Conservation (phyloP, 1,139 yeast genomes). For the Saccharomyces hybrid region DNA sequence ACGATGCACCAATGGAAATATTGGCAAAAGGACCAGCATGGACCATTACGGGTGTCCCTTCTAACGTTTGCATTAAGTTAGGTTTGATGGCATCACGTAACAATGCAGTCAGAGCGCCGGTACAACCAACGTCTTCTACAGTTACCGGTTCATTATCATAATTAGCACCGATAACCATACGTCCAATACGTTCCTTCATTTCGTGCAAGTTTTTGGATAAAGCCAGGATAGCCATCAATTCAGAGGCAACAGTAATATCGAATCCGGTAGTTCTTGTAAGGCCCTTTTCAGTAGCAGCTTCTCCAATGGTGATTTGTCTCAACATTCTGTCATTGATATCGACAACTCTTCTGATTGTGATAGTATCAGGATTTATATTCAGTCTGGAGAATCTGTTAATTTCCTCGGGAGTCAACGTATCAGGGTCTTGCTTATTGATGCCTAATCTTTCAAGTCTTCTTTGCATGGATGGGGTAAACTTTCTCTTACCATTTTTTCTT, state of each 20-base stretch:
- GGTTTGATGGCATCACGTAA: constrained; percentile 76
- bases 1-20: constrained; percentile 78
- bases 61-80: constrained; percentile 76
- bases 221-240: constrained; percentile 75
- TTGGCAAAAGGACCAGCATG: constrained; percentile 88
- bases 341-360: constrained; percentile 70
- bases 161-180: constrained; percentile 63
- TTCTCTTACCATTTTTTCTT: constrained; percentile 54
- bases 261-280: constrained; percentile 67
- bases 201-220: constrained; percentile 59
- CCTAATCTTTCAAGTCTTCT: constrained; percentile 58
- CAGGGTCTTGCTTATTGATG: constrained; percentile 59
- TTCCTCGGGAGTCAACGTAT: constrained; percentile 61
- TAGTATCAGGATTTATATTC: constrained; percentile 64
- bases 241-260: constrained; percentile 79
- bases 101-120: constrained; percentile 75
- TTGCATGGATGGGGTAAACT: constrained; percentile 61
- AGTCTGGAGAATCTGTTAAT: constrained; percentile 54
- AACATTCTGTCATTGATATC: constrained; percentile 76
- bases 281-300: constrained; percentile 73
- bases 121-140: constrained; percentile 71
- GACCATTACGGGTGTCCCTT: constrained; percentile 78
- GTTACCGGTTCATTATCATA: constrained; percentile 59
- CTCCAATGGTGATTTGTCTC: constrained; percentile 67
- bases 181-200: constrained; percentile 63